Conservation (phyloP, 2,329 filamentous ascomycete species). For the Aspergillus oerlinghausenensis region DNA sequence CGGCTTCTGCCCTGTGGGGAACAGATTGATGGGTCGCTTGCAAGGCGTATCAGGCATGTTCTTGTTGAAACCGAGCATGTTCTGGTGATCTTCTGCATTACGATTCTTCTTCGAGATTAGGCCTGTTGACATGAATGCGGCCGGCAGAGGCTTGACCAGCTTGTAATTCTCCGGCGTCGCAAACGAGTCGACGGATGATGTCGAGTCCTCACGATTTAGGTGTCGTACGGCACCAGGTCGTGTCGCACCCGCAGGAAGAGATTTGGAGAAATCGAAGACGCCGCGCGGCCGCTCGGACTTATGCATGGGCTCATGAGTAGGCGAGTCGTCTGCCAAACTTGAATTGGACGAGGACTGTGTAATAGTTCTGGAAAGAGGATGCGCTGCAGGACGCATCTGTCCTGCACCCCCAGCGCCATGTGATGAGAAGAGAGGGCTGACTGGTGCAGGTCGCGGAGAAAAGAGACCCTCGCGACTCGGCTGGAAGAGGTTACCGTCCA, state of each 20-base stretch:
- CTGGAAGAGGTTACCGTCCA: conserved; percentile 68
- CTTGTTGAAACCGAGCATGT: conserved; percentile 51
- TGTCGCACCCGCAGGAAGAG: conserved; percentile 63
- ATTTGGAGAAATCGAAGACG: conserved; percentile 64
- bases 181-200: conserved; percentile 51
- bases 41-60: conserved; percentile 92
- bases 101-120: conserved; percentile 92
- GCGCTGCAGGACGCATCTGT: conserved; percentile 49
- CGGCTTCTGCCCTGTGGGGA: conserved; percentile 58
- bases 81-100: conserved; percentile 63
- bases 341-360: conserved; percentile 83
- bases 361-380: conserved; percentile 80
- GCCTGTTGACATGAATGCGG: conserved; percentile 90
- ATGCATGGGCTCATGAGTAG: conserved; percentile 56
- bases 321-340: conserved; percentile 69
- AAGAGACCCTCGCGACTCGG: conserved; percentile 63
- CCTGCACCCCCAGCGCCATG: conserved; percentile 23
- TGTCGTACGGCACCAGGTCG: conserved; percentile 44
- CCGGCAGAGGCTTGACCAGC: conserved; percentile 68
- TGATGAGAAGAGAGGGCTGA: conserved; percentile 38
- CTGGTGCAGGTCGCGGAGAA: conserved; percentile 56
- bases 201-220: conserved; percentile 46
- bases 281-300: conserved; percentile 51
- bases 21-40: conserved; percentile 71
- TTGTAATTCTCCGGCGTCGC: conserved; percentile 76